Conservation (phyloP, 208 protist species). For the Acanthamoeba sp. region DNA sequence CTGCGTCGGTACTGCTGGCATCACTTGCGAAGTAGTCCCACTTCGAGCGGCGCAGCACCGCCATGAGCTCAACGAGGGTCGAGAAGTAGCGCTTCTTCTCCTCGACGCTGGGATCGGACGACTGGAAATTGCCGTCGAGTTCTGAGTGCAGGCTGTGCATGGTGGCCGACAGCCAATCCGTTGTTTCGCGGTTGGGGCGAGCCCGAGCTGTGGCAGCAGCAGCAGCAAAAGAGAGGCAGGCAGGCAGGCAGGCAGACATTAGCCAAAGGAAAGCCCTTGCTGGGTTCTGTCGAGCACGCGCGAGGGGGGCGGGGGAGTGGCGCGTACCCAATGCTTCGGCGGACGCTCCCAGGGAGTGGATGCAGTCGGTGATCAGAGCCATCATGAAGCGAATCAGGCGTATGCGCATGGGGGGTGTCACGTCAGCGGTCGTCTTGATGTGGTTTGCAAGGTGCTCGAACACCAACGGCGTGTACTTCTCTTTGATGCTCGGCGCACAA, state of each 20-base stretch:
- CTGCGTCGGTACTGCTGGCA: neutral
- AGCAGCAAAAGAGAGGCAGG: neutral
- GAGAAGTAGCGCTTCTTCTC: constrained; percentile 17
- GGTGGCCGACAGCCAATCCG: constrained; percentile 6
- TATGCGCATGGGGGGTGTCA: neutral
- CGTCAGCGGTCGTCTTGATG: neutral
- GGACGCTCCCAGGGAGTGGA: neutral
- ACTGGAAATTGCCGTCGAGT: neutral
- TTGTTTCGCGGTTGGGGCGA: neutral
- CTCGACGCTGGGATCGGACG: neutral
- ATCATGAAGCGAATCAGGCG: constrained; percentile 18
- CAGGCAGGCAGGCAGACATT: neutral
- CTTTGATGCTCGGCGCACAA: constrained; percentile 17
- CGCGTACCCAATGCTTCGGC: neutral
- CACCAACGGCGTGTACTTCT: constrained; percentile 42
- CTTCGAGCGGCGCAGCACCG: neutral
- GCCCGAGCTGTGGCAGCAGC: neutral
- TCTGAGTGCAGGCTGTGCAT: neutral
- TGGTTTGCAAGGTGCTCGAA: neutral
- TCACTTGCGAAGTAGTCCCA: constrained; percentile 16
- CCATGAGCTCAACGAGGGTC: neutral
- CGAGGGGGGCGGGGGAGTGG: too few relatives aligned
- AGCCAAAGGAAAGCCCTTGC: too few relatives aligned
- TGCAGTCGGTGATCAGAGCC: constrained; percentile 20
- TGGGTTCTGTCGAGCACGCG: too few relatives aligned